Evolutionary conservation across 257 asterid species (phyloP), one percentile per base, ranked within the genome.

Genomic region (Leptodermis oblonga): DNA sequence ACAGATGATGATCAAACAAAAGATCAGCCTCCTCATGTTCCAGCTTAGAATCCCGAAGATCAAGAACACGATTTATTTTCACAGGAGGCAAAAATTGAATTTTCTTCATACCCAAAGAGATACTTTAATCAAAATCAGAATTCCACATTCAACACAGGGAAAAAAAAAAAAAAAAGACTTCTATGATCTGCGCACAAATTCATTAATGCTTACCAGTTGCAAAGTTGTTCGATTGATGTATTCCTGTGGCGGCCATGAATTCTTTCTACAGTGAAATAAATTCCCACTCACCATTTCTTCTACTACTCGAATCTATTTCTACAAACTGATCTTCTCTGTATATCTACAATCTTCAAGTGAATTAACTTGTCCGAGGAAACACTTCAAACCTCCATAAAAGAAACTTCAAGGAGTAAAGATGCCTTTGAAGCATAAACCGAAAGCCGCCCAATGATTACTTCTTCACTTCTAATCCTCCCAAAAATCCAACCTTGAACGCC

Each of bases 181-280:
- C 9, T n/a, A 22, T 52, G 59, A 52, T 54, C 33, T 33, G 43
- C n/a, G n/a, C n/a, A n/a, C n/a, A n/a, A n/a, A n/a, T n/a, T n/a
- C n/a, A n/a, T n/a, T n/a, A 74, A 65, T 55, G 20, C 89, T 85
- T 74, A 94, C 99, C 98, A 94, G 79, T 74, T 94, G 96, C 80
- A 94, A 75, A 79, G 99, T 94, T 58, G 95, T 60, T 74, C 86
- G 85, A 78, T 76, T 80, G 68, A 94, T 85, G 65, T 89, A 94
- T 81, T 92, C 99, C 74, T 89, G 86, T 0, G 99, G 90, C 51
- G 99, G 97, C 99, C 99, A 94, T 72, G 99, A 94, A 79, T 85
- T 91, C 84, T 79, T 91, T 79, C 97, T 82, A 79, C 33, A 68
- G 81, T 91, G 99, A 76, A 94, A 94, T 77, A 94, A 72, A 67